A percentile compares a stretch with the other conserved stretches of the same genome.
These are phyloP conservation scores for Exserohilum rostratum DNA, from an alignment of 2,329 filamentous ascomycete genomes.

Conservation along the genomic window DNA sequence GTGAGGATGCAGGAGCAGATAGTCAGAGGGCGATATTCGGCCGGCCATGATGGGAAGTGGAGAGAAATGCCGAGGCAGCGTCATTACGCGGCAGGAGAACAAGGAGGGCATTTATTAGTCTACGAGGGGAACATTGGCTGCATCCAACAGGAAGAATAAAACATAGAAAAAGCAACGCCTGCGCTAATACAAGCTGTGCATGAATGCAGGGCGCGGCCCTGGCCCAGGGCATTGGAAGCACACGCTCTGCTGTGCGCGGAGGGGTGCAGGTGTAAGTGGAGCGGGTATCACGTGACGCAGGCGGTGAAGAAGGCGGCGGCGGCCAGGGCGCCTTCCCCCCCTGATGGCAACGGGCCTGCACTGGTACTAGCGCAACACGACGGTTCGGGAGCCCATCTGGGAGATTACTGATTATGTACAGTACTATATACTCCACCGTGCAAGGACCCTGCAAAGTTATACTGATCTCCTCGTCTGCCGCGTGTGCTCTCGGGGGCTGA, in stretches of 20 bases:
- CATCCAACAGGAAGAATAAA: neutral
- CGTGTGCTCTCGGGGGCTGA: constrained; percentile 7
- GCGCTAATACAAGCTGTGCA: neutral
- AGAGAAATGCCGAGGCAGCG: constrained; percentile 6
- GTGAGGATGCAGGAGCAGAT: neutral
- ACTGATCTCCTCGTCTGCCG: constrained; percentile 11
- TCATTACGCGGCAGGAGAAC: neutral
- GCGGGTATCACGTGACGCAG: neutral
- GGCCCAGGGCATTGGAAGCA: neutral
- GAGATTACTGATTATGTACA: constrained; percentile 16
- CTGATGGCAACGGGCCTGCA: constrained; percentile 15
- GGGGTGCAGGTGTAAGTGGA: neutral
- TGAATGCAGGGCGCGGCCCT: neutral
- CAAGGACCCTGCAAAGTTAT: constrained; percentile 13
- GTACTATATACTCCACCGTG: constrained; percentile 2
- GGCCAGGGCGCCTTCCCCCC: neutral
- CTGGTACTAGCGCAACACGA: constrained; percentile 16
- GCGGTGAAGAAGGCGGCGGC: constrained; percentile 27
- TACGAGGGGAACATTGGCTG: neutral
- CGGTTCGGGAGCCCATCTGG: constrained; percentile 12
- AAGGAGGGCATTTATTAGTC: neutral
- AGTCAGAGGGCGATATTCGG: neutral
- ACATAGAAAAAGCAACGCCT: too few species aligned
- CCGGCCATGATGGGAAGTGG: neutral
- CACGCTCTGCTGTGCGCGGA: too few species aligned